phyloP scores from a whole-genome alignment of 352 stramenopile species.

The Phytophthora idaei region DNA sequence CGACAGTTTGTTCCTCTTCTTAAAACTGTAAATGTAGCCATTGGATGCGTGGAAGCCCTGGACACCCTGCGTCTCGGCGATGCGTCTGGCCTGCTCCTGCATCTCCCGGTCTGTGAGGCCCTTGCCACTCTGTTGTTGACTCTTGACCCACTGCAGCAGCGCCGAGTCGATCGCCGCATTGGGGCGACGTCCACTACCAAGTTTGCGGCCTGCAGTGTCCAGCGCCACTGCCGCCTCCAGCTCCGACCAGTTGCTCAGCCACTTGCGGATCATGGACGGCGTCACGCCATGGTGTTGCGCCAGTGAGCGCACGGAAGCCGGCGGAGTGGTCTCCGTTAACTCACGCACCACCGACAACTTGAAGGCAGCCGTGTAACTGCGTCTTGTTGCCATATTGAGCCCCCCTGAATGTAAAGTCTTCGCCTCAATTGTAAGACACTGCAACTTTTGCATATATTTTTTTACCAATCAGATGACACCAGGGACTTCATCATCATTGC shows the following conservation, averaged over 20 bases:
- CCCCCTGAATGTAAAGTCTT: constrained; percentile 6
- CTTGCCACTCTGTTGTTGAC: constrained; percentile 13
- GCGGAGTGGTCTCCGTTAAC: constrained; percentile 8
- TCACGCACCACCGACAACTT: constrained; percentile 39
- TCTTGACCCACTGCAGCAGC: constrained; percentile 30
- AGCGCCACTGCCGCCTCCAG: constrained; percentile 37
- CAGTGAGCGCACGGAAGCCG: constrained; percentile 26
- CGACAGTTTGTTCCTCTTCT: constrained; percentile 29
- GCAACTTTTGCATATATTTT: neutral
- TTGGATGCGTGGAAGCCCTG: constrained; percentile 35
- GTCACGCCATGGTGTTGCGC: constrained; percentile 32
- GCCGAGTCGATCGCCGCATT: constrained; percentile 29
- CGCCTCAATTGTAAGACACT: constrained; percentile 12
- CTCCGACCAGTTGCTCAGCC: constrained; percentile 24
- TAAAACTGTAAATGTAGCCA: constrained; percentile 43
- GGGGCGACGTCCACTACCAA: constrained; percentile 32
- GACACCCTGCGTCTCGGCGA: constrained; percentile 25
- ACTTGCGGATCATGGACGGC: constrained; percentile 41
- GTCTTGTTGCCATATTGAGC: constrained; percentile 18
- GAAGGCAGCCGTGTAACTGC: constrained; percentile 36
- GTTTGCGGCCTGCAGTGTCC: constrained; percentile 24
- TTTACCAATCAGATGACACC: constrained; percentile 21
- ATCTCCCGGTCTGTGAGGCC: constrained; percentile 33
- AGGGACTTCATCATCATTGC: constrained; percentile 1
- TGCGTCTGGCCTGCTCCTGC: constrained; percentile 28